Percentiles rank a stretch among this genome's conserved stretches.
Evolutionary conservation across 768 basidiomycete genomes (phyloP).

Genomic region (Suillus clintonianus): DNA sequence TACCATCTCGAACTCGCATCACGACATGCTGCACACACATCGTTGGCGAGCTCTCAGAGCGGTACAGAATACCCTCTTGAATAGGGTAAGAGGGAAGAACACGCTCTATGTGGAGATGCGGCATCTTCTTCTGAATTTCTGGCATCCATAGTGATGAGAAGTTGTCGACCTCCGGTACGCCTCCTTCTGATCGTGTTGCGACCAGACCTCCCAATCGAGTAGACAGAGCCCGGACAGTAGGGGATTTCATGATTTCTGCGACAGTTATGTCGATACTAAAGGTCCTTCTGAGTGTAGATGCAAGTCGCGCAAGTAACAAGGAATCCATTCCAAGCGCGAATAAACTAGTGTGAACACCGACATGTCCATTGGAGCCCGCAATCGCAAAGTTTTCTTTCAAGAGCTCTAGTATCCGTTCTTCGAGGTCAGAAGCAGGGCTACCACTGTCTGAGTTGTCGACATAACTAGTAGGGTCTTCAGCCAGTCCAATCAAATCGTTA

Average conservation of each 20-base stretch:
- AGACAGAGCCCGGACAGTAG: constrained; percentile 23
- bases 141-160: constrained; percentile 22
- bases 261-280: constrained; percentile 23
- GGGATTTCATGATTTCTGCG: constrained; percentile 30
- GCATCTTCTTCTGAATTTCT: constrained; percentile 8
- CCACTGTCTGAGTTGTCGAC: background rate
- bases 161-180: background rate
- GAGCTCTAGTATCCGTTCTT: constrained; percentile 15
- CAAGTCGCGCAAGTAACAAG: constrained; percentile 24
- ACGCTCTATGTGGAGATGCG: constrained; percentile 9
- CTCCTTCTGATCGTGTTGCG: background rate
- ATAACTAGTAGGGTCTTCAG: constrained; percentile 3
- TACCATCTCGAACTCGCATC: constrained; percentile 25
- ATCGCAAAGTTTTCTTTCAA: constrained; percentile 2
- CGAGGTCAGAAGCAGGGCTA: constrained; percentile 21
- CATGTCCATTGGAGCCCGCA: background rate
- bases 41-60: constrained; percentile 36
- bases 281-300: constrained; percentile 20
- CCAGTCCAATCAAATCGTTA: constrained; percentile 19
- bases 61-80: constrained; percentile 49
- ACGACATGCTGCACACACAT: constrained; percentile 50
- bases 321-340: constrained; percentile 38
- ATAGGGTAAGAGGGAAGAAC: constrained; percentile 47
- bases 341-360: constrained; percentile 25
- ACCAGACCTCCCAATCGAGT: constrained; percentile 12